These are phyloP conservation scores for Globisporangium splendens DNA, from an alignment of 352 stramenopile genomes.

Conservation along the genomic window DNA sequence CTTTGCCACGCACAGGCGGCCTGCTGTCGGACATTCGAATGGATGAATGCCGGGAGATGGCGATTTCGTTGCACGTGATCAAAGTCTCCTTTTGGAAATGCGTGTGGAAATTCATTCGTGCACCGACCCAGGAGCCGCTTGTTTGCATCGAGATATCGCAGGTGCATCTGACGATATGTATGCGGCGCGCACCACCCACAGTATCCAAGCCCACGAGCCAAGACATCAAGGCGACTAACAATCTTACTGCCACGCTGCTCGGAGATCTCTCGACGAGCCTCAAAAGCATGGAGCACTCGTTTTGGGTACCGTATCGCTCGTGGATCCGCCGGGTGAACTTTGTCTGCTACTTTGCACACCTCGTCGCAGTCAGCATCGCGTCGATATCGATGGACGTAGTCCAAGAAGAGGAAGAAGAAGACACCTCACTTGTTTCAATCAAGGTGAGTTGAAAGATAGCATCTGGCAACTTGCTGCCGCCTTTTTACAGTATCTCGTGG, in stretches of 20 bases:
- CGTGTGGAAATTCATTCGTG: conserved; percentile 44
- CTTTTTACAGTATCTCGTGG: neutral
- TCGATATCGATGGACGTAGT: conserved; percentile 37
- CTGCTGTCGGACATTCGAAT: conserved; percentile 49
- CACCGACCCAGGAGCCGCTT: conserved; percentile 39
- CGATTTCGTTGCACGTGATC: conserved; percentile 28
- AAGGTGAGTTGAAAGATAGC: conserved; percentile 11
- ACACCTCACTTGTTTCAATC: conserved; percentile 8
- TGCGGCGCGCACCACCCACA: too few species aligned
- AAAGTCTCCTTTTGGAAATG: conserved; percentile 55
- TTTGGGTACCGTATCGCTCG: conserved; percentile 27
- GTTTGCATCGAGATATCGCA: conserved; percentile 34
- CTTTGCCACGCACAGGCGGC: conserved; percentile 20
- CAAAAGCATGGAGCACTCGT: conserved; percentile 29
- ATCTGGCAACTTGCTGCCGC: neutral
- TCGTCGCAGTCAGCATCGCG: conserved; percentile 24
- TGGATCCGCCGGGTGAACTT: conserved; percentile 42
- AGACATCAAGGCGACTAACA: neutral
- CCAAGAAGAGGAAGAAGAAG: conserved; percentile 5
- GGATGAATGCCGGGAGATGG: conserved; percentile 34
- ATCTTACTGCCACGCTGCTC: neutral
- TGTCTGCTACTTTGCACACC: conserved; percentile 31
- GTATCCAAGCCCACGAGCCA: neutral
- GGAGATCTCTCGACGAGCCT: conserved; percentile 26
- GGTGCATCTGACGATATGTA: conserved; percentile 32